phyloP scores from a whole-genome alignment of 352 stramenopile species.

The Pythium aristosporum region DNA sequence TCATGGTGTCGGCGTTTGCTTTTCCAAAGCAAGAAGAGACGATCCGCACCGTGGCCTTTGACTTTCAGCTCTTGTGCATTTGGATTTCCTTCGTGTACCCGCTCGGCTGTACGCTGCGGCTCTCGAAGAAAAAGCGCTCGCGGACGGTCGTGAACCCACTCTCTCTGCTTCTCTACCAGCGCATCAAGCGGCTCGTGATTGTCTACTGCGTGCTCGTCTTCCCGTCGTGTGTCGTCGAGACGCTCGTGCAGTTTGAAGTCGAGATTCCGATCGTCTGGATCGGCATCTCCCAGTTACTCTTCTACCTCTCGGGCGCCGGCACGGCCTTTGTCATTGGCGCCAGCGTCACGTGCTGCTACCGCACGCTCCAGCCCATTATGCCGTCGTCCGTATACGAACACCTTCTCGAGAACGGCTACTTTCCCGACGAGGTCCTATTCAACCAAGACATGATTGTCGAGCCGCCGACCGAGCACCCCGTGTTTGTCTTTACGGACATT shows the following conservation, averaged over 20 bases:
- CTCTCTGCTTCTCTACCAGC: slow-evolving; percentile 50
- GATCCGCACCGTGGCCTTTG: slow-evolving; percentile 40
- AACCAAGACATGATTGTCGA: slow-evolving; percentile 33
- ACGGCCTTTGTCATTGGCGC: slow-evolving; percentile 60
- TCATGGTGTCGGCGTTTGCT: slow-evolving; percentile 40
- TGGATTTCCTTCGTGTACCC: slow-evolving; percentile 63
- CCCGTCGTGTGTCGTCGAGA: slow-evolving; percentile 52
- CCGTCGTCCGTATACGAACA: slow-evolving; percentile 58
- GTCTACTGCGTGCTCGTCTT: slow-evolving; percentile 73
- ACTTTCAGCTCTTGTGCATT: slow-evolving; percentile 44
- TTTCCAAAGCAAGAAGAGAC: slow-evolving; percentile 29
- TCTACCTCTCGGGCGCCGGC: slow-evolving; percentile 59
- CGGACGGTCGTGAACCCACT: slow-evolving; percentile 42
- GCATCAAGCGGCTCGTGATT: slow-evolving; percentile 65
- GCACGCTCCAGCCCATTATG: slow-evolving; percentile 61
- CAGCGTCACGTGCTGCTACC: slow-evolving; percentile 64
- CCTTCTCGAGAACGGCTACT: slow-evolving; percentile 59
- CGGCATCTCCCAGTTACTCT: slow-evolving; percentile 50
- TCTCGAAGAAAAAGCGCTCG: slow-evolving; percentile 48
- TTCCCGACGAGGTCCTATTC: slow-evolving; percentile 31
- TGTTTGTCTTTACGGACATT: slow-evolving; percentile 86
- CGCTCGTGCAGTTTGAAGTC: slow-evolving; percentile 31
- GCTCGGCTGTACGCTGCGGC: slow-evolving; percentile 43
- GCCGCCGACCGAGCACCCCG: slow-evolving; percentile 44
- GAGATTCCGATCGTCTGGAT: slow-evolving; percentile 42